Conservation (phyloP, 2,329 filamentous ascomycete genomes). For the Ophiostoma populinum region DNA sequence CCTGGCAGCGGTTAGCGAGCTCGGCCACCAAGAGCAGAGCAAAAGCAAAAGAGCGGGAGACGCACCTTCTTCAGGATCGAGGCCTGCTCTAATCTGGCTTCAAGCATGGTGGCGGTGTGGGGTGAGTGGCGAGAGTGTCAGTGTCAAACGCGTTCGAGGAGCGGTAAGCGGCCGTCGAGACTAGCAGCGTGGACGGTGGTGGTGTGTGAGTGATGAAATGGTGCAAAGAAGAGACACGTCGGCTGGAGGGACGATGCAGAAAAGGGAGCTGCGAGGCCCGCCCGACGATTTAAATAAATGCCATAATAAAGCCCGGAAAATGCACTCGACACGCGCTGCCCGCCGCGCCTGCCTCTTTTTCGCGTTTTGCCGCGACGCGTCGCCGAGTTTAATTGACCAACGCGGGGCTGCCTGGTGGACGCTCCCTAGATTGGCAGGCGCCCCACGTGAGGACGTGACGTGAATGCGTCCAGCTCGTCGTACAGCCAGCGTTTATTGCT, state of each 20-base stretch:
- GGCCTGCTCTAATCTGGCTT: constrained; percentile 93
- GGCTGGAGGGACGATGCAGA: neutral
- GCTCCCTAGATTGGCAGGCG: neutral
- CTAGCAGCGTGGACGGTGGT: neutral
- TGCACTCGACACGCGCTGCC: constrained; percentile 9
- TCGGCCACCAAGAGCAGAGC: neutral
- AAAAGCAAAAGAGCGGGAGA: neutral
- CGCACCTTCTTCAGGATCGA: constrained; percentile 83
- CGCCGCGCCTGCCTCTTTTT: constrained; percentile 2
- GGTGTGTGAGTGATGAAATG: neutral
- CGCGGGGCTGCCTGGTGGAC: constrained; percentile 8
- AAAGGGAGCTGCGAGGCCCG: neutral
- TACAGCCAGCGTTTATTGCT: too few species aligned
- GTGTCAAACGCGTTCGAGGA: neutral
- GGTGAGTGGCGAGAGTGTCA: too few species aligned
- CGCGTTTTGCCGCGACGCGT: constrained; percentile 12
- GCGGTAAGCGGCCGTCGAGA: neutral
- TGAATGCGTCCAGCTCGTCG: neutral
- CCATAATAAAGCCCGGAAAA: neutral
- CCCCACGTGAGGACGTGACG: constrained; percentile 5
- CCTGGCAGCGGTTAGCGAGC: constrained; percentile 32
- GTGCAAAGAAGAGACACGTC: neutral
- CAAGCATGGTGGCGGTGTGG: constrained; percentile 49
- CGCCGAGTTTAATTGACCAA: constrained; percentile 11
- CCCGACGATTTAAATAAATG: too few species aligned